Evolutionary conservation across 805 yeast species (phyloP), one percentile per base, ranked within the genome.

Genomic region (Cyberlindnera americana): DNA sequence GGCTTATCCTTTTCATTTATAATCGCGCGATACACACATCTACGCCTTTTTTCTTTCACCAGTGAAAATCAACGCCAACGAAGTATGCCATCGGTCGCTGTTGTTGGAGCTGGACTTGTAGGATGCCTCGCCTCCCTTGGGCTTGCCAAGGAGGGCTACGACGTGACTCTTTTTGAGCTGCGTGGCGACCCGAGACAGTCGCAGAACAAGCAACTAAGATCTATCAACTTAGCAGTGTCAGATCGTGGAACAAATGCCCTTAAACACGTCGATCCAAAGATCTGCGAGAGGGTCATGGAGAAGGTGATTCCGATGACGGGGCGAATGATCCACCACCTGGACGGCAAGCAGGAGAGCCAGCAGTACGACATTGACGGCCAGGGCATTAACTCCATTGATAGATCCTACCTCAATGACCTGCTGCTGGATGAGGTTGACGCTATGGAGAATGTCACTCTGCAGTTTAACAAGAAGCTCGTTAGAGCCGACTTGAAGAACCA

Each of bases 71-170:
- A n/a, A n/a, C n/a, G n/a, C n/a, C n/a, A n/a, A n/a, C n/a, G n/a
- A n/a, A n/a, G n/a, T 10, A 36, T 37, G 40, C 25, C 15, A 4
- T 36, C 60, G 3, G 77, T 73, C 14, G 88, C 77, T 1, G 70
- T 90, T 21, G 75, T 90, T 14, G 97, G 97, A 2, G 95, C 93
- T 1, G 97, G 97, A 0, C 75, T 86, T 6, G 97, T 90, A 2
- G 97, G 97, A 0, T 75, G 93, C 38, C 66, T 88, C 5, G 75
- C 90, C 0, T 93, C 96, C 0, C 60, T 90, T n/a, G 93, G 91
- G 0, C 72, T 90, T 27, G 76, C 81, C 3, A 70, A 78, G 40
- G 70, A 77, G 39, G 96, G 95, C 10, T 83, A 75, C 60, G 44
- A 72, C 1, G 97, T 90, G 16, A 71, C 80, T 0, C 56, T 90